Conservation (phyloP, 169 alveolate genomes). For the Theileria parva region DNA sequence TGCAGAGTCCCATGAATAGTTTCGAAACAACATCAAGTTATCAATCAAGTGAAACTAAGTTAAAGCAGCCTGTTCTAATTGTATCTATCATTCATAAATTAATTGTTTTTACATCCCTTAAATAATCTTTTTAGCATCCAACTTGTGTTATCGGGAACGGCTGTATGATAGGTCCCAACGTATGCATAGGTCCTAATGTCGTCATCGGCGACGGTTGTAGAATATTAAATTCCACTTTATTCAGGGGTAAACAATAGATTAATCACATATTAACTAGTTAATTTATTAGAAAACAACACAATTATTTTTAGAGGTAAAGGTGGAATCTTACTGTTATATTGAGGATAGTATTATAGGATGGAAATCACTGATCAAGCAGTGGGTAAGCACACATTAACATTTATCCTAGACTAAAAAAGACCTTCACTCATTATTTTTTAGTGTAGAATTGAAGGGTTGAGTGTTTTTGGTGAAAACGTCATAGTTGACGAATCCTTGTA, state of each 20-base stretch:
- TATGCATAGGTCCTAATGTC: constrained; percentile 89
- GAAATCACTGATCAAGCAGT: constrained; percentile 35
- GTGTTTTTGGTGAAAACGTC: constrained; percentile 58
- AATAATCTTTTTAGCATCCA: constrained; percentile 39
- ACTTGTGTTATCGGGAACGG: constrained; percentile 83
- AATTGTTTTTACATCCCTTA: neutral
- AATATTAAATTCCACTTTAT: constrained; percentile 81
- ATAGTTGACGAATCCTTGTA: constrained; percentile 39
- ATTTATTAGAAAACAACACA: too few relatives aligned
- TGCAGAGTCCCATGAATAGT: neutral
- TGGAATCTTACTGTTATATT: constrained; percentile 33
- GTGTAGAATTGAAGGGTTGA: constrained; percentile 61
- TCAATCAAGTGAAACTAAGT: neutral
- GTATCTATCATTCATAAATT: neutral
- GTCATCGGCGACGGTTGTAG: constrained; percentile 91
- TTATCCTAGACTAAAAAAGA: neutral
- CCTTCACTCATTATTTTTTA: neutral
- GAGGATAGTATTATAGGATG: constrained; percentile 67
- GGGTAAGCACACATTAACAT: constrained; percentile 28
- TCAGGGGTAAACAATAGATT: constrained; percentile 71
- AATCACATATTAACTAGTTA: neutral
- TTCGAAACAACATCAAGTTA: neutral
- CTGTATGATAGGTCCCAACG: constrained; percentile 90
- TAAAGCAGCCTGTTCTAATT: constrained; percentile 3
- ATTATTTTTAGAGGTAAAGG: constrained; percentile 19